Evolutionary conservation across 164 flowering plant species (phyloP), one percentile per base, ranked within the genome.

Genomic region (Kingdonia uniflora): DNA sequence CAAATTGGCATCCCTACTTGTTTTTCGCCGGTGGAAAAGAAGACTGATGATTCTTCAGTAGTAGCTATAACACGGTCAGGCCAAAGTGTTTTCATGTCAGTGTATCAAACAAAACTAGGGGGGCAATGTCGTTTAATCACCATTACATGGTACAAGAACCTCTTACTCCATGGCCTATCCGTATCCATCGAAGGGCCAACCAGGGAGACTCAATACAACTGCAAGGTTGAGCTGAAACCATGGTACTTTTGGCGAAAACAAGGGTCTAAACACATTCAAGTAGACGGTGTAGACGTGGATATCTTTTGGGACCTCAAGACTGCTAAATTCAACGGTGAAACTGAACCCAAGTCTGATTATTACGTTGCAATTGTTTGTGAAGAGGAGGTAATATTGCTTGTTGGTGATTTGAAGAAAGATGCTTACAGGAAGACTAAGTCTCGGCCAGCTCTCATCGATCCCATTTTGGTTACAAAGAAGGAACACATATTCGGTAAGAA

Each of bases 211-310:
- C 72, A 74, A 43, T 65, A 68, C 19, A 67, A 52, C 50, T 82
- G 80, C 78, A 82, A 76, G 55, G 69, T 82, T n/a, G 88, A 79
- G 76, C 75, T 82, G 48, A 76, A 77, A 69, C 82, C 85, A 5
- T 82, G 85, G 85, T 65, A 63, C 33, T 82, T 82, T 56, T 79
- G 83, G 88, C 67, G 82, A 50, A 75, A 77, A 46, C 80, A 75
- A 42, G 84, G 84, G 0, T 77, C 74, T 17, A 81, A 81, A 68
- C 61, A 70, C 8, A 72, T 81, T 54, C 42, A 47, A 10, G 64
- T 73, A 2, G 74, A 74, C 10, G 75, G 70, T 3, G 68, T 55
- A 37, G 65, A 66, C 0, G 70, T 79, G 0, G 78, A 72, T 42
- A 43, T 82, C 37, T 77, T 72, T 49, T 82, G 85, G 88, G 85